Base-by-base conservation (phyloP, 495 filamentous ascomycete genomes). In the Tetracladium setigerum region DNA sequence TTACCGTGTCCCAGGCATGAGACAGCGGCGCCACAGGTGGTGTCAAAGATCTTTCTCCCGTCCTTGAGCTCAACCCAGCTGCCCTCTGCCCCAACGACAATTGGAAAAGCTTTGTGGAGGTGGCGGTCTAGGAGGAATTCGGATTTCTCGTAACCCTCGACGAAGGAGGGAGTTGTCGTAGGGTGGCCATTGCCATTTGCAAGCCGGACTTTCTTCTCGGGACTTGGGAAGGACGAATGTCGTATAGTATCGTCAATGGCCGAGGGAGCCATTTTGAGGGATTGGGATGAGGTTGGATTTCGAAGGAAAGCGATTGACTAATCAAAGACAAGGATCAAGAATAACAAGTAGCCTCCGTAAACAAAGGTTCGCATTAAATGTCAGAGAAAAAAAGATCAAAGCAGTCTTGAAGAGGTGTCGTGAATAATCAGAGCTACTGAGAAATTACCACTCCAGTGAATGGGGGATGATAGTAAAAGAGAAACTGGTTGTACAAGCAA, bases 1-100 rank as follows among this genome's bases (percentile, higher is more conserved):
- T 74, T 62, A 12, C 70, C 68, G 56, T 73, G 72, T 30, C 74
- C 74, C 17, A 77, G 48, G 46, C 65, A 71, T 13, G 76, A 66
- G 27, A 78, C 76, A 0, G 74, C 73, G 6, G 75, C 76, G 16
- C 77, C 77, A 39, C 73, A 66, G 6, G 69, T 69, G 0, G 76
- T 78, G 54, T 87, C 83, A 14, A 86, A 71, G 50, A 89, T 74
- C 38, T 66, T 73, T 10, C 73, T 77, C 17, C 79, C 81, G 64
- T 84, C 72, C 41, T 73, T 73, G 2, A 85, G 48, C 11, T 50
- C 33, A 2, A 57, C 17, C 15, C 47, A 46, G 41, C 50, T 61
- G n/a, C 58, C 58, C 15, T 54, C 43, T 4, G 37, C 53, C 5
- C 40, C 14, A n/a, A 38, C 35, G 7, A 57, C 48, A 5, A 52